phyloP scores from a whole-genome alignment of 2,329 filamentous ascomycete genomes.

The Cladophialophora exuberans region DNA sequence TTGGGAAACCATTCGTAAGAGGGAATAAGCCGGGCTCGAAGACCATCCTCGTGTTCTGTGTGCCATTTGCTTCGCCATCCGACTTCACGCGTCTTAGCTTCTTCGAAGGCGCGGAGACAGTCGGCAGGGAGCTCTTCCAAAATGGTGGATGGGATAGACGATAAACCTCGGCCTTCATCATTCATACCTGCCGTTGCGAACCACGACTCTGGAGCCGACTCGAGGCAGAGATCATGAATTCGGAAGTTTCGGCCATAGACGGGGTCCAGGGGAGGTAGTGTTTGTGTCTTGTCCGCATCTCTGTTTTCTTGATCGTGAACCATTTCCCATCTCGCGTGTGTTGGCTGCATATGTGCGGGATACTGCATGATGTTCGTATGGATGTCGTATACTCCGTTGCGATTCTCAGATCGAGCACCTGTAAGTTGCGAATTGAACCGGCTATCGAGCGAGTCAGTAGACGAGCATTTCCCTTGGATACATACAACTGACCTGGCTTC shows the following conservation, averaged over 20 bases:
- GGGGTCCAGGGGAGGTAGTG: slow-evolving; percentile 59
- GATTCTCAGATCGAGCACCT: slow-evolving; percentile 68
- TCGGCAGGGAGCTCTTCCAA: slow-evolving; percentile 48
- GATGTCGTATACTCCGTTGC: slow-evolving; percentile 83
- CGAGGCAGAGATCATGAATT: slow-evolving; percentile 64
- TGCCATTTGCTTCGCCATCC: slow-evolving; percentile 77
- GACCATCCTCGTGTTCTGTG: slow-evolving; percentile 64
- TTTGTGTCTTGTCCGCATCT: slow-evolving; percentile 36
- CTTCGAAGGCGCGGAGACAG: slow-evolving; percentile 73
- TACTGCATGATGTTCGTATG: slow-evolving; percentile 93
- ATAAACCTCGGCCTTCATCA: slow-evolving; percentile 44
- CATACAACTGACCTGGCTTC: slow-evolving; percentile 72
- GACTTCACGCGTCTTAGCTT: slow-evolving; percentile 65
- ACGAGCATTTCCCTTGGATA: background rate
- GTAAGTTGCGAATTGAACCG: slow-evolving; percentile 80
- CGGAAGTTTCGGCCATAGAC: slow-evolving; percentile 65
- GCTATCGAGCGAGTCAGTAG: slow-evolving; percentile 51
- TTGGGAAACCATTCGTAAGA: slow-evolving; percentile 35
- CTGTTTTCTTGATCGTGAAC: slow-evolving; percentile 46
- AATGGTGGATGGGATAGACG: slow-evolving; percentile 46
- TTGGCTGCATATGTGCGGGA: slow-evolving; percentile 85
- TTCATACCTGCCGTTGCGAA: slow-evolving; percentile 60
- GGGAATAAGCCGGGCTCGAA: slow-evolving; percentile 38
- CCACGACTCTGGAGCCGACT: slow-evolving; percentile 61
- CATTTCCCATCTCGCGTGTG: slow-evolving; percentile 79